Conservation (phyloP, 495 filamentous ascomycete genomes). For the Neurospora intermedia region DNA sequence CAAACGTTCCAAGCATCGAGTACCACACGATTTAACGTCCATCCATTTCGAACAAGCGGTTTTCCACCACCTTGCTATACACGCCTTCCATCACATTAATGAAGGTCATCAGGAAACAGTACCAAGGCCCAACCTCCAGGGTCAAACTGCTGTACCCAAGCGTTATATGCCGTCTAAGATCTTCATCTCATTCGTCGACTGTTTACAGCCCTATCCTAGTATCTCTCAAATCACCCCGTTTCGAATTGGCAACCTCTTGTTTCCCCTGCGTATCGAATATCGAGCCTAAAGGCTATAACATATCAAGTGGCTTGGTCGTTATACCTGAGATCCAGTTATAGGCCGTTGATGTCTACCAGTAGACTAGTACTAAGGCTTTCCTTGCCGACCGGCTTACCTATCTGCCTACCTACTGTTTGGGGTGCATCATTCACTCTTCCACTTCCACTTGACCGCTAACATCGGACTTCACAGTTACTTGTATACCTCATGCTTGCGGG, state of each 20-base stretch:
- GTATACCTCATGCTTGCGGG: not conserved
- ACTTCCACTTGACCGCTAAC: not conserved
- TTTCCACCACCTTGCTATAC: not conserved
- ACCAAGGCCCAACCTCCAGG: not conserved
- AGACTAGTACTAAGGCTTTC: not conserved
- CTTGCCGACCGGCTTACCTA: not conserved
- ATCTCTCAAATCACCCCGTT: not conserved
- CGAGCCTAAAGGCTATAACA: not conserved
- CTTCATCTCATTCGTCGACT: constrained; percentile 8
- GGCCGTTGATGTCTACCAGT: not conserved
- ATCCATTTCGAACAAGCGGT: not conserved
- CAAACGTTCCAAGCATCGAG: not conserved
- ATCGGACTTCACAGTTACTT: not conserved
- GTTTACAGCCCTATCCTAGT: not conserved
- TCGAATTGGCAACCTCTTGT: not conserved
- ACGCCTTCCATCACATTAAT: not conserved
- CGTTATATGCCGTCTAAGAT: constrained; percentile 16
- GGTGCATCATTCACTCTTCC: not conserved
- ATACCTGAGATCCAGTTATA: not conserved
- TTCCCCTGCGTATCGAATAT: not conserved
- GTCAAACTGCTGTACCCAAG: constrained; percentile 11
- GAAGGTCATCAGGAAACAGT: not conserved
- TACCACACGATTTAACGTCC: not conserved
- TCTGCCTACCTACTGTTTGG: not conserved
- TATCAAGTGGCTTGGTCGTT: not conserved